Evolutionary conservation across 768 basidiomycete genomes (phyloP).

Genomic region (Mycena pura): DNA sequence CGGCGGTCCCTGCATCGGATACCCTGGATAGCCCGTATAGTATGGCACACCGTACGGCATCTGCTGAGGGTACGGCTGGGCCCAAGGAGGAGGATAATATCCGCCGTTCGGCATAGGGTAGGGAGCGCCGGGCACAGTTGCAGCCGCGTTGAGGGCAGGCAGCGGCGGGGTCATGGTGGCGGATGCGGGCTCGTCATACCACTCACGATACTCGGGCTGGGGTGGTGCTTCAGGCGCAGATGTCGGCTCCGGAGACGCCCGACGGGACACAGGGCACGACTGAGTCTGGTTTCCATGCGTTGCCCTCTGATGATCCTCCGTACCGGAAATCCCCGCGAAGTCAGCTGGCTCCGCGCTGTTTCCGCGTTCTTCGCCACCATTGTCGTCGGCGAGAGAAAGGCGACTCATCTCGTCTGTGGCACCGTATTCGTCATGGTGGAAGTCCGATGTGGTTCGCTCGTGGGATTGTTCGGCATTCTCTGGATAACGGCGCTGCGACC

Average conservation of each 20-base stretch:
- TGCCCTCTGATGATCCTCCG: neutral
- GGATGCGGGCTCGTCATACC: slow-evolving; percentile 50
- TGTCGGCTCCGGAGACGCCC: slow-evolving; percentile 27
- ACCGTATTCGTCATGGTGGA: slow-evolving; percentile 2
- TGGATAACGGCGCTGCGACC: slow-evolving; percentile 35
- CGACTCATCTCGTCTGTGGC: slow-evolving; percentile 1
- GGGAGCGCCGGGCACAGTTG: slow-evolving; percentile 31
- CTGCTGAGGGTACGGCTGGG: slow-evolving; percentile 56
- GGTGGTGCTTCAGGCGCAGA: slow-evolving; percentile 22
- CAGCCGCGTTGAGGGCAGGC: slow-evolving; percentile 37
- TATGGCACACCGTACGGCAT: slow-evolving; percentile 61
- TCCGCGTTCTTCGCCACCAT: neutral
- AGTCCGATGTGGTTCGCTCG: slow-evolving; percentile 18
- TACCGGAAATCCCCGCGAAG: slow-evolving; percentile 1
- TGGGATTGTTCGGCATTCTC: slow-evolving; percentile 28
- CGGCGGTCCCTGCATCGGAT: slow-evolving; percentile 42
- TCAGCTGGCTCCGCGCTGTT: neutral
- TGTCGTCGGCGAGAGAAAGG: slow-evolving; percentile 8
- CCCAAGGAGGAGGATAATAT: slow-evolving; percentile 59
- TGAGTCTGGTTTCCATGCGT: slow-evolving; percentile 14
- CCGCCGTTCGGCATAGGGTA: slow-evolving; percentile 50
- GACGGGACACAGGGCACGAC: slow-evolving; percentile 27
- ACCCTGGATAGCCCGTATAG: slow-evolving; percentile 52
- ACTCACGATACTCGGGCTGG: slow-evolving; percentile 49
- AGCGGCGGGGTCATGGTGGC: slow-evolving; percentile 44